Evolutionary conservation across 148 eudicot genomes (phyloP), one percentile per base, ranked within the genome.

Genomic region (Pouteria glomerata): DNA sequence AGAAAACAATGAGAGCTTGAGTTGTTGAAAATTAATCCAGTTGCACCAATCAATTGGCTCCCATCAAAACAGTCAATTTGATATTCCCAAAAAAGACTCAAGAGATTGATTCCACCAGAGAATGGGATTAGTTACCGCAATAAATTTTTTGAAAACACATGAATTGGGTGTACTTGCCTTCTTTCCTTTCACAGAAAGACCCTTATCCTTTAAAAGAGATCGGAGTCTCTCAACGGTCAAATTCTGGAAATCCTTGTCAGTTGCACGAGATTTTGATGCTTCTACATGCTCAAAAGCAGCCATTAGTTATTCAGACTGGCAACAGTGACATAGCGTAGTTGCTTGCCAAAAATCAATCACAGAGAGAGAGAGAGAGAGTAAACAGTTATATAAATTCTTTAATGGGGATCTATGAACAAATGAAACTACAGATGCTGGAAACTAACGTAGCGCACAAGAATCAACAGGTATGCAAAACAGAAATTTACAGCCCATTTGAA

Each of bases 141-240:
- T 15, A 30, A 57, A 34, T 26, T 4, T 57, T 12, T 4, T 57
- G 27, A 27, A 26, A 6, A 23, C n/a, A 35, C 7, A 34, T 10
- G 5, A 52, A 31, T 29, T 12, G 60, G 4, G 8, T 52, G 6
- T 50, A 81, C 97, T 87, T 78, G 81, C 98, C 97, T 93, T 93
- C 76, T 76, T 90, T 65, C 97, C 98, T 68, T 58, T 88, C 52
- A 56, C 35, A 15, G 93, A 81, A 76, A 94, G 92, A 51, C 97
- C 96, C 79, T 74, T 91, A 69, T 94, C 98, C 78, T 77, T 91
- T 34, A 94, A 69, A 70, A 94, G 85, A 33, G 85, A 87, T 19
- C 96, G 95, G 11, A 94, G 86, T 78, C 82, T 87, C 70, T 91
- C 95, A 8, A 91, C 96, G 6, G 95, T 94, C 85, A 94, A 74